A percentile compares a stretch with the other conserved stretches of the same genome.
Evolutionary conservation across 2,329 filamentous ascomycete genomes (phyloP).

Genomic region (Aspergillus tanneri): DNA sequence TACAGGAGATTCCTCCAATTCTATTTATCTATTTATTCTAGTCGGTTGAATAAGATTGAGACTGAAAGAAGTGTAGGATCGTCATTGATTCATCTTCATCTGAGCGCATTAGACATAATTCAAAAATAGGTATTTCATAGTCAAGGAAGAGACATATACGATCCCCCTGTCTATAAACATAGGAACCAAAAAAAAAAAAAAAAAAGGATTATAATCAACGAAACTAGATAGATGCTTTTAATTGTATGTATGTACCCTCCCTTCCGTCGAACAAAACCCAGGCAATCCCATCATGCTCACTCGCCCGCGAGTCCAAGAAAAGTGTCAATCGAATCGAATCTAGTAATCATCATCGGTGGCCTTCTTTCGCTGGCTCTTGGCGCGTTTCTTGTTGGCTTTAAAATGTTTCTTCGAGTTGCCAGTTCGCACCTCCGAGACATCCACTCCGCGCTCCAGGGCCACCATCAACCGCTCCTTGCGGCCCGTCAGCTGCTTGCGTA

Average conservation of each 20-base stretch:
- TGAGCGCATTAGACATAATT: not conserved
- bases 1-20: too few species aligned
- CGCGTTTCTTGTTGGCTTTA: slow-evolving; percentile 41
- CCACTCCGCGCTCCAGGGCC: slow-evolving; percentile 80
- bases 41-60: too few species aligned
- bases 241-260: too few species aligned
- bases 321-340: slow-evolving; percentile 18
- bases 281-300: too few species aligned
- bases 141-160: not conserved
- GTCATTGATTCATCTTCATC: slow-evolving; percentile 4
- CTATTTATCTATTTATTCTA: too few species aligned
- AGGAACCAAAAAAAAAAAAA: slow-evolving; percentile 4
- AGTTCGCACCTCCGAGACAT: slow-evolving; percentile 70
- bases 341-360: slow-evolving; percentile 33
- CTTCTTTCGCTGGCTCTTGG: slow-evolving; percentile 34
- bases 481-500: slow-evolving; percentile 73
- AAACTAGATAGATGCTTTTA: too few species aligned
- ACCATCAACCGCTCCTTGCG: slow-evolving; percentile 77
- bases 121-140: too few species aligned
- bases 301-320: slow-evolving; percentile 24
- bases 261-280: too few species aligned
- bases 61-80: slow-evolving; percentile 2
- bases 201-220: slow-evolving; percentile 1
- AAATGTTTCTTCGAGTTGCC: slow-evolving; percentile 77
- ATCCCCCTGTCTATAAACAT: not conserved